These are phyloP conservation scores for Lachnellula hyalina DNA, from an alignment of 2,329 filamentous ascomycete genomes.

Conservation along the genomic window DNA sequence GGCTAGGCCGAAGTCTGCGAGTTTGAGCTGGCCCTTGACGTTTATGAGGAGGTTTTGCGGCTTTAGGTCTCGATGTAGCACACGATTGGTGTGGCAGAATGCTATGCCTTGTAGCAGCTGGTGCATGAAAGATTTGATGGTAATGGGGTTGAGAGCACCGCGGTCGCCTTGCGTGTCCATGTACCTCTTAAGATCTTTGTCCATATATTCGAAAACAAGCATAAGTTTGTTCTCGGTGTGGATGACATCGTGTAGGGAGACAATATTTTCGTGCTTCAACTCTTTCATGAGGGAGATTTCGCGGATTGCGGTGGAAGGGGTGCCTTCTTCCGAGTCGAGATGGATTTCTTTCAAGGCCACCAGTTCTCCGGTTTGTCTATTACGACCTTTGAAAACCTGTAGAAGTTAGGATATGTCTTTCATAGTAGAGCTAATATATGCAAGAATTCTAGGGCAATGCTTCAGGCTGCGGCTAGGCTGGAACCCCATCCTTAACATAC, in stretches of 20 bases:
- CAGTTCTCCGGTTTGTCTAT: slow-evolving; percentile 92
- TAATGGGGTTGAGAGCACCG: slow-evolving; percentile 79
- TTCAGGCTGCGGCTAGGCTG: background rate
- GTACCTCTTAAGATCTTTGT: slow-evolving; percentile 96
- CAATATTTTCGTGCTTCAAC: slow-evolving; percentile 97
- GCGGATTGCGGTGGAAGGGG: slow-evolving; percentile 92
- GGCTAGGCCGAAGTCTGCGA: slow-evolving; percentile 91
- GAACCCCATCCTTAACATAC: slow-evolving; percentile 43
- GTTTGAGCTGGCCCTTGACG: slow-evolving; percentile 80
- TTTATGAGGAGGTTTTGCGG: slow-evolving; percentile 97
- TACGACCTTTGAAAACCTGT: slow-evolving; percentile 96
- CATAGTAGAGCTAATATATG: background rate
- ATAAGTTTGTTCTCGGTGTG: slow-evolving; percentile 99
- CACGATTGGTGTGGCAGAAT: slow-evolving; percentile 96
- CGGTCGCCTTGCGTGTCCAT: slow-evolving; percentile 93
- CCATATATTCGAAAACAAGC: slow-evolving; percentile 99
- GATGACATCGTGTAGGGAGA: slow-evolving; percentile 95
- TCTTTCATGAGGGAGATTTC: slow-evolving; percentile 99
- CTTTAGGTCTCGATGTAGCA: slow-evolving; percentile 92
- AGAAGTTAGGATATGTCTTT: slow-evolving; percentile 21
- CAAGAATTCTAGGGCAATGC: background rate
- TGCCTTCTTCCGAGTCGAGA: slow-evolving; percentile 96
- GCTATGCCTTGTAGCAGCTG: slow-evolving; percentile 93
- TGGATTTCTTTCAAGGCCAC: slow-evolving; percentile 98
- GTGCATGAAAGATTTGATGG: slow-evolving; percentile 99